Conservation (phyloP, 495 filamentous ascomycete genomes). For the Xylaria castorea region DNA sequence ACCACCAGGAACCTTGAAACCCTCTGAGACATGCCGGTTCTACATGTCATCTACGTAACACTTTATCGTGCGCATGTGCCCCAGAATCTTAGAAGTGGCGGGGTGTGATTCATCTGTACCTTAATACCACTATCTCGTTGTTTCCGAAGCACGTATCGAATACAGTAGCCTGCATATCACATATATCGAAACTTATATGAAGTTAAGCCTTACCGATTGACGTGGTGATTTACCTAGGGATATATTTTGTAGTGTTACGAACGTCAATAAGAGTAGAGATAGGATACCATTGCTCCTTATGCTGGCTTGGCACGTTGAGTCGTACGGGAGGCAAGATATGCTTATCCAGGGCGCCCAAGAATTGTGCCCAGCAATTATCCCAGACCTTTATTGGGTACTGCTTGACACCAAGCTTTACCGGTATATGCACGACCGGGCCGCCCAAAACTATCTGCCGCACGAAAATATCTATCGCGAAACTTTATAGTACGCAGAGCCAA, state of each 20-base stretch:
- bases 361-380: too few relatives aligned
- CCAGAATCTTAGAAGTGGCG: not conserved
- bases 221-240: not conserved
- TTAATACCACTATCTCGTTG: not conserved
- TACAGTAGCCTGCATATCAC: not conserved
- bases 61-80: not conserved
- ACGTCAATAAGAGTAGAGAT: not conserved
- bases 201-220: not conserved
- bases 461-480: not conserved
- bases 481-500: not conserved
- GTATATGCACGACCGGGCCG: not conserved
- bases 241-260: not conserved
- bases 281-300: not conserved
- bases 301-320: not conserved
- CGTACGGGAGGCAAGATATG: not conserved
- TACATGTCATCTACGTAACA: not conserved
- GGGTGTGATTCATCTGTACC: not conserved
- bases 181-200: not conserved
- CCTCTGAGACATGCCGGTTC: constrained; percentile 1
- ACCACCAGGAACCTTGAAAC: not conserved
- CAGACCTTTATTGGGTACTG: not conserved
- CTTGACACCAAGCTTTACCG: not conserved
- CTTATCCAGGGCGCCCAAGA: not conserved
- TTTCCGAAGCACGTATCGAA: not conserved
- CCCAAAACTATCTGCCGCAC: not conserved